Percentiles rank a stretch among this genome's conserved stretches.
phyloP scores from a whole-genome alignment of 805 yeast genomes.

The Teunomyces kruisii region DNA sequence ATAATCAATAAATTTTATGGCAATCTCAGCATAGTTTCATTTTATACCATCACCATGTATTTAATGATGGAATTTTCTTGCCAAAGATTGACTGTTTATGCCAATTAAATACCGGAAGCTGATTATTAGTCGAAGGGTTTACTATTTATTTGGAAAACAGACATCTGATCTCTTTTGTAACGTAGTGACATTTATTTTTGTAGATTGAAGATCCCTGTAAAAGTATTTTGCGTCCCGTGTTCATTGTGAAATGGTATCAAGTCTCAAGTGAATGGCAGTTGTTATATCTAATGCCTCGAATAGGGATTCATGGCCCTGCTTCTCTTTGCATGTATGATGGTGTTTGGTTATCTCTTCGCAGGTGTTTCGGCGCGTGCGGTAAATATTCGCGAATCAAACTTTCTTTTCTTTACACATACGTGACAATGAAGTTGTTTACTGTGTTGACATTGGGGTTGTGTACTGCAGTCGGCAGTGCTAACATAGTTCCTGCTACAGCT shows the following conservation, averaged over 20 bases:
- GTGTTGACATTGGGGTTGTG: slow-evolving; percentile 11
- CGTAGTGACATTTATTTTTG: background rate
- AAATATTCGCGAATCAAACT: slow-evolving; percentile 3
- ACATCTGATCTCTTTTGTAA: slow-evolving; percentile 14
- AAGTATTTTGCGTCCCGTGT: too few relatives aligned
- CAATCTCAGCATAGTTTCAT: slow-evolving; percentile 50
- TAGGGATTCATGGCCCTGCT: too few relatives aligned
- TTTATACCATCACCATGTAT: slow-evolving; percentile 32
- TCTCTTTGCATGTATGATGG: too few relatives aligned
- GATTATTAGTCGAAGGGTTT: slow-evolving; percentile 11
- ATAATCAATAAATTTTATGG: slow-evolving; percentile 17
- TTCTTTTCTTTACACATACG: slow-evolving; percentile 1
- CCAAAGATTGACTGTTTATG: slow-evolving; percentile 33
- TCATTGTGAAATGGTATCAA: too few relatives aligned
- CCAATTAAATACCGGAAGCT: slow-evolving; percentile 23
- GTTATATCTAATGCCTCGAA: too few relatives aligned
- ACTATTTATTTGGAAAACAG: slow-evolving; percentile 17
- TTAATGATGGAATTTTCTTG: slow-evolving; percentile 46
- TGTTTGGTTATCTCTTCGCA: too few relatives aligned
- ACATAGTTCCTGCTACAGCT: background rate
- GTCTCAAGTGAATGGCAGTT: too few relatives aligned
- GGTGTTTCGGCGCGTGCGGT: background rate
- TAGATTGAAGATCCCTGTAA: too few relatives aligned
- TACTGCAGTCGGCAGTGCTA: slow-evolving; percentile 2
- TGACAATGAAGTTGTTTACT: slow-evolving; percentile 13